A percentile compares a stretch with the other conserved stretches of the same genome.
Evolutionary conservation across 2,329 filamentous ascomycete genomes (phyloP).

Genomic region (Scorias spongiosa): DNA sequence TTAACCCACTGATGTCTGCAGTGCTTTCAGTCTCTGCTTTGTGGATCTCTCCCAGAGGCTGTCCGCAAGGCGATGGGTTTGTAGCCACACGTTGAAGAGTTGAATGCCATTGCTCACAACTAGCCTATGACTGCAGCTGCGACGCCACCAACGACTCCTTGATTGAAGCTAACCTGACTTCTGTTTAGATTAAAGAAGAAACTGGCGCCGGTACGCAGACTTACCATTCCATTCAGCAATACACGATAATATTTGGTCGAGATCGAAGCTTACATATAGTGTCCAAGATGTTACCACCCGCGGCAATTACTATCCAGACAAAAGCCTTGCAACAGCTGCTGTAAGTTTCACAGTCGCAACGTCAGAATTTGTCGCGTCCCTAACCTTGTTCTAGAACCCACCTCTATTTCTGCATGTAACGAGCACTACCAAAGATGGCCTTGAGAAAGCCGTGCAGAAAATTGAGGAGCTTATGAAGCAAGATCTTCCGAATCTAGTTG

Average conservation of each 20-base stretch:
- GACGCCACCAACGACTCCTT: constrained; percentile 45
- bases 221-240: constrained; percentile 28
- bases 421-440: constrained; percentile 78
- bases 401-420: constrained; percentile 92
- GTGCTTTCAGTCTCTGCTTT: constrained; percentile 33
- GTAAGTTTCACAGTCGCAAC: constrained; percentile 39
- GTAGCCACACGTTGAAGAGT: constrained; percentile 19
- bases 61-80: constrained; percentile 19
- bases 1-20: constrained; percentile 46
- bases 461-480: constrained; percentile 95
- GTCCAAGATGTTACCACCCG: constrained; percentile 91
- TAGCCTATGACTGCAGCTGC: constrained; percentile 21
- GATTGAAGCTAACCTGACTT: constrained; percentile 75
- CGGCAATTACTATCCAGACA: constrained; percentile 93
- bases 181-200: constrained; percentile 98
- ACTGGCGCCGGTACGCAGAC: constrained; percentile 95
- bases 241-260: constrained; percentile 13
- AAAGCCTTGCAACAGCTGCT: constrained; percentile 85
- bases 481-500: constrained; percentile 85
- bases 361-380: background rate
- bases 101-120: constrained; percentile 33
- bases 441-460: constrained; percentile 72
- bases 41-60: background rate
- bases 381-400: constrained; percentile 48
- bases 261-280: background rate